Percentiles rank a stretch among this genome's conserved stretches.
phyloP scores from a whole-genome alignment of 1,284 basidiomycete species.

The Porogramme epimiltina region DNA sequence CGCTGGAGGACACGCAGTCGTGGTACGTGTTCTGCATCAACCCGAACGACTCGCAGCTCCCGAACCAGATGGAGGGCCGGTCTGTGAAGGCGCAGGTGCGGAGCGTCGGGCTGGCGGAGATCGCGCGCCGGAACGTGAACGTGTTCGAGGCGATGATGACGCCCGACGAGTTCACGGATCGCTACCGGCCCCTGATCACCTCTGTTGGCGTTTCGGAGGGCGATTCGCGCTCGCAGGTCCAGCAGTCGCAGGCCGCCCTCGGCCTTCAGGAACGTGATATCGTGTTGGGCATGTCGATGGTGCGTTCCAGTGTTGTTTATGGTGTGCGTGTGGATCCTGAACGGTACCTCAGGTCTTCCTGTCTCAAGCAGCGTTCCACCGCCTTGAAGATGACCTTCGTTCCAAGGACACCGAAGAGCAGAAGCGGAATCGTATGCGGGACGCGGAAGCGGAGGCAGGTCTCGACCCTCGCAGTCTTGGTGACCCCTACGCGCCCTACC shows the following conservation, averaged over 20 bases:
- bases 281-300: conserved; percentile 82
- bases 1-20: conserved; percentile 86
- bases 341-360: conserved; percentile 75
- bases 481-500: conserved; percentile 81
- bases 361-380: conserved; percentile 85
- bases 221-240: conserved; percentile 52
- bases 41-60: conserved; percentile 93
- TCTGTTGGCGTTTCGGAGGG: conserved; percentile 53
- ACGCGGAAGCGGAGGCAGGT: conserved; percentile 76
- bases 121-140: conserved; percentile 68
- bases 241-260: conserved; percentile 64
- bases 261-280: conserved; percentile 75
- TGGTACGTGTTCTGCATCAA: conserved; percentile 95
- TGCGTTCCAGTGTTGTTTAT: conserved; percentile 31
- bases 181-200: conserved; percentile 70
- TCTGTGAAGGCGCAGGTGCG: conserved; percentile 92
- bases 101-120: conserved; percentile 79
- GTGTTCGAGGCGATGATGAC: conserved; percentile 88
- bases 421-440: conserved; percentile 72
- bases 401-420: conserved; percentile 83
- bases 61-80: conserved; percentile 91
- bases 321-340: conserved; percentile 2
- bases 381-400: conserved; percentile 87
- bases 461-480: conserved; percentile 61
- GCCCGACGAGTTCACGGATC: conserved; percentile 83